Base-by-base conservation (phyloP, 2,329 filamentous ascomycete species). In the Herpotrichia juniperi region DNA sequence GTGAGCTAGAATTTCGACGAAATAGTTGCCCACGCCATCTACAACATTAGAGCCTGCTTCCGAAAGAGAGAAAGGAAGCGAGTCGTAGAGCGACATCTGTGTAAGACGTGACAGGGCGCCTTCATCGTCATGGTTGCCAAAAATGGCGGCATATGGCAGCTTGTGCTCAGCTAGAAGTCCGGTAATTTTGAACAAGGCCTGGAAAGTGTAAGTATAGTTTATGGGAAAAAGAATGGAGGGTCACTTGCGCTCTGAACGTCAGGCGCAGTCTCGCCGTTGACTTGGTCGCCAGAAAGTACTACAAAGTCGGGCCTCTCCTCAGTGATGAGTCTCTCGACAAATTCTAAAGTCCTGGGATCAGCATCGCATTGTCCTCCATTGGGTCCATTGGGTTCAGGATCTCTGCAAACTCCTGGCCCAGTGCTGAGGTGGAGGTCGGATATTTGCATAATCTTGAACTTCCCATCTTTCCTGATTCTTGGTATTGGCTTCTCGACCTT, bases 101-200 rank as follows among this genome's bases (percentile, higher is more conserved):
- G 85, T 84, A 4, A 83, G 79, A 50, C 94, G 88, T 14, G 87
- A 85, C 59, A 97, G 82, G 40, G 90, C 86, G 28, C 88, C 87
- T 78, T 97, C 93, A 66, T 97, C 93, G 68, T 99, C 94, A 73
- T 99, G 94, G 72, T 99, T 99, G 50, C 94, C 94, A 67, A 97
- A 97, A 53, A 99, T 97, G 54, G 88, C 87, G 14, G 92, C 90
- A 67, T 96, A 97, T 0, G 94, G 94, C 31, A 97, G 91, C 65
- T 91, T 91, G 71, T 90, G 90, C 71, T 91, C 86, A 56, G 91
- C 89, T 45, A 99, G 85, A 11, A 96, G 81, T 42, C 90, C 87
- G 5, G 91, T 89, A 65, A 93, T 91, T 76, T 99, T 99, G 80
- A 96, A 96, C 53, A 99, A 89, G 31, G 93, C 90, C 86, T 89